Conservation (phyloP, 106 monocot species). For the Dactylorhiza incarnata region DNA sequence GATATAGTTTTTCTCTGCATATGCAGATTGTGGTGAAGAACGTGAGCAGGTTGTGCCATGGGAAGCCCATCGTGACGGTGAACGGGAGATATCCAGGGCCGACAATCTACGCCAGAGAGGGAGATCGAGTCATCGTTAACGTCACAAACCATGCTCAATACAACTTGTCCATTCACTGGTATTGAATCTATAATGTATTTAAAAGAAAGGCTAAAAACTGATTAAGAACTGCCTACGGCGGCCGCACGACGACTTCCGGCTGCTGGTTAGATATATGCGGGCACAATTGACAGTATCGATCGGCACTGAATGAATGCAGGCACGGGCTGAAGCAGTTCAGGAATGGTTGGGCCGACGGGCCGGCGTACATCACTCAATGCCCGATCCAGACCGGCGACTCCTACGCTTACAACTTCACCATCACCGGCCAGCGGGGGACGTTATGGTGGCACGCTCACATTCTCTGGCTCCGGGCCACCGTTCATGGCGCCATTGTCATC, state of each 20-base stretch:
- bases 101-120: slow-evolving; percentile 18
- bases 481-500: slow-evolving; percentile 29
- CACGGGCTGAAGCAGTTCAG: slow-evolving; percentile 34
- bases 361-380: slow-evolving; percentile 41
- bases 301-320: slow-evolving; percentile 9
- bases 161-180: slow-evolving; percentile 30
- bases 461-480: slow-evolving; percentile 28
- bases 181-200: background rate
- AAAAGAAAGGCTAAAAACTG: no score
- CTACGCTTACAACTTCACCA: slow-evolving; percentile 17
- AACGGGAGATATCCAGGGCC: slow-evolving; percentile 24
- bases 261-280: no score
- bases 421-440: slow-evolving; percentile 24
- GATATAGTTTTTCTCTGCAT: background rate
- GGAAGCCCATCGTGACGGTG: slow-evolving; percentile 19
- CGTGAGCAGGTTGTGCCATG: slow-evolving; percentile 21
- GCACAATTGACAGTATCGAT: no score
- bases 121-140: slow-evolving; percentile 20
- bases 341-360: slow-evolving; percentile 43
- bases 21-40: slow-evolving; percentile 20
- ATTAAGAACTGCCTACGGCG: no score
- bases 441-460: slow-evolving; percentile 33
- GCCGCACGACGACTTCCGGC: no score
- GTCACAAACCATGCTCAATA: slow-evolving; percentile 26
- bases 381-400: slow-evolving; percentile 22